Percentiles rank a stretch among this genome's conserved stretches.
phyloP scores from a whole-genome alignment of 345 rosid species.

The Camelina hispida region DNA sequence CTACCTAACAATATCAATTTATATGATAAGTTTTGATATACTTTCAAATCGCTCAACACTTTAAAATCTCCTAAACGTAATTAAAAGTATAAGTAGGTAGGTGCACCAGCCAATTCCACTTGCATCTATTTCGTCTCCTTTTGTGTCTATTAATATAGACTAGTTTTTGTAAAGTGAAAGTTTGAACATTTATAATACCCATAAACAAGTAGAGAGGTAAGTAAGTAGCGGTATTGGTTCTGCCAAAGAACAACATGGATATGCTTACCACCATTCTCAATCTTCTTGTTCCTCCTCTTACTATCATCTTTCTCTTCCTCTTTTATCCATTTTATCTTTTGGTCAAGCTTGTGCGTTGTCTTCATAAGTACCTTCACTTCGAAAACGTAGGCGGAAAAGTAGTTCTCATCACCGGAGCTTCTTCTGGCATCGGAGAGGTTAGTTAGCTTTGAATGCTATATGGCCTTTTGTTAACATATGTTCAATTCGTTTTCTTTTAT shows the following conservation, averaged over 20 bases:
- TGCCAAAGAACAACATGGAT: slow-evolving; percentile 16
- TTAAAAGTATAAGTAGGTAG: too few species aligned
- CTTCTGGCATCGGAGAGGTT: slow-evolving; percentile 67
- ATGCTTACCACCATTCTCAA: slow-evolving; percentile 31
- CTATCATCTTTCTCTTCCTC: slow-evolving; percentile 6
- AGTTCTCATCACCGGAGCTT: slow-evolving; percentile 58
- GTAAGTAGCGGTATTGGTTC: background rate
- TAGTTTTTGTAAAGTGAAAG: too few species aligned
- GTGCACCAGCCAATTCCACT: too few species aligned
- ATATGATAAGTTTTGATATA: too few species aligned
- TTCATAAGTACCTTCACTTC: slow-evolving; percentile 27
- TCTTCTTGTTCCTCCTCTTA: slow-evolving; percentile 39
- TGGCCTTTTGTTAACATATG: too few species aligned
- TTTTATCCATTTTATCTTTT: slow-evolving; percentile 41
- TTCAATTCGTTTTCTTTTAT: too few species aligned
- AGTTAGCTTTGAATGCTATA: background rate
- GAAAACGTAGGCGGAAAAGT: slow-evolving; percentile 58
- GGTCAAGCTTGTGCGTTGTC: background rate
- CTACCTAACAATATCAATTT: too few species aligned
- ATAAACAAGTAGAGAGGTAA: background rate
- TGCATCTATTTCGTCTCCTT: too few species aligned
- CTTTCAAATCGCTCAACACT: too few species aligned
- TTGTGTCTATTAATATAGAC: too few species aligned
- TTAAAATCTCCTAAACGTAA: too few species aligned
- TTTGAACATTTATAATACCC: too few species aligned